Evolutionary conservation across 306 rosid species (phyloP), one percentile per base, ranked within the genome.

Genomic region (Inga leiocalycina): DNA sequence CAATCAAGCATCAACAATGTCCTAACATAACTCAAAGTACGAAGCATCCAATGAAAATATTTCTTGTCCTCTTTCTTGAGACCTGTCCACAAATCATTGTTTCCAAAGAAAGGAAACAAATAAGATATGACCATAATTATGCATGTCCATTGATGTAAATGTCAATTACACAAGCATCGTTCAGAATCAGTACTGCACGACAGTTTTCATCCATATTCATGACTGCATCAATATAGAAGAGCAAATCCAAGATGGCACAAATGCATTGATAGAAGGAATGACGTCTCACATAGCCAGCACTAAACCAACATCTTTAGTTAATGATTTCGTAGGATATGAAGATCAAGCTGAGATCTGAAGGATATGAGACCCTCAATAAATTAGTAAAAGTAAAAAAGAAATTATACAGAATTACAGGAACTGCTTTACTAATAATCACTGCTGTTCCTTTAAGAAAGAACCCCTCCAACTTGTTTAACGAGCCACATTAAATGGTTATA

Each of bases 51-150:
- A 30, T 71, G 83, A 61, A 71, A 61, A 68, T 49, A 39, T 45
- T 72, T 72, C 34, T 41, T 70, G 20, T 39, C 74, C 54, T 44
- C 75, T 44, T 22, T 71, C 52, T 45, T 44, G 5, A 15, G 51
- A 71, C 56, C 56, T 71, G 57, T 64, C 69, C 24, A 41, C 15
- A 69, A 69, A 69, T 8, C 41, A 11, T 37, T 39, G 10, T 69
- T 69, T 14, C 10, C 24, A 30, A 41, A 76, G 84, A 71, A 65
- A 35, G 78, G 30, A 72, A 77, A 62, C 51, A 74, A 19, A 85
- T 62, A 57, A 51, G 77, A 76, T 30, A 66, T 24, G 61, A 82
- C 71, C 75, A 32, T 59, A 72, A 59, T 48, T 37, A 65, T 71
- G 49, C 51, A 61, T 54, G 56, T 52, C 9, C 69, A 56, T 41